Percentiles rank a stretch among this genome's conserved stretches.
phyloP scores from a whole-genome alignment of 306 rosid genomes.

The Dalbergia cultrata region DNA sequence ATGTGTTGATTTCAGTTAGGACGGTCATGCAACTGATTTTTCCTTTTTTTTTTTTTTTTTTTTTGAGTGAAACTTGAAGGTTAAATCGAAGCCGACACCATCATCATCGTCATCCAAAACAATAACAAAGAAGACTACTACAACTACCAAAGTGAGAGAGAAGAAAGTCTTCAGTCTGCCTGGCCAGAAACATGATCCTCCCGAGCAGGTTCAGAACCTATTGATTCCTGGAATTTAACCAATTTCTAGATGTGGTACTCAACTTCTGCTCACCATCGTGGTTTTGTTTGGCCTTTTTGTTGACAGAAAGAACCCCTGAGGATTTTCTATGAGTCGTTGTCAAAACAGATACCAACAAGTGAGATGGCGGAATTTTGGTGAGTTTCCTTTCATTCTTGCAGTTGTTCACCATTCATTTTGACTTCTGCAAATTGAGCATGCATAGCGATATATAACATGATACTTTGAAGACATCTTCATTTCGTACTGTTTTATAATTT shows the following conservation, averaged over 20 bases:
- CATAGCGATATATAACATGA: background rate
- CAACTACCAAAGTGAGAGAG: constrained; percentile 69
- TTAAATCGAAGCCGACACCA: constrained; percentile 61
- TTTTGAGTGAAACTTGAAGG: constrained; percentile 64
- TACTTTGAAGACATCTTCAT: too few relatives aligned
- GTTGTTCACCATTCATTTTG: constrained; percentile 28
- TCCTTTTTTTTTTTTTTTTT: constrained; percentile 2
- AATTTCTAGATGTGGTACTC: constrained; percentile 14
- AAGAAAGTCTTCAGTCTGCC: constrained; percentile 82
- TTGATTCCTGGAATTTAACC: constrained; percentile 36
- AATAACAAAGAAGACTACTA: constrained; percentile 51
- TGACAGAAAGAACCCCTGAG: constrained; percentile 94
- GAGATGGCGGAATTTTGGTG: constrained; percentile 96
- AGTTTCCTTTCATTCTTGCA: constrained; percentile 44
- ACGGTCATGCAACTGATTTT: constrained; percentile 38
- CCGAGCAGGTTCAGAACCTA: constrained; percentile 77
- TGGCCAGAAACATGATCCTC: constrained; percentile 94
- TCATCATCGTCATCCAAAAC: constrained; percentile 60
- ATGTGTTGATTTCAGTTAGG: constrained; percentile 35
- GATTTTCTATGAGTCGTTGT: constrained; percentile 87
- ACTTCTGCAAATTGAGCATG: background rate
- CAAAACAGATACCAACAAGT: constrained; percentile 87
- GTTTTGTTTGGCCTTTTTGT: constrained; percentile 38
- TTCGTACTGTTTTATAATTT: background rate
- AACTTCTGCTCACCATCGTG: constrained; percentile 32